A percentile compares a stretch with the other conserved stretches of the same genome.
phyloP scores from a whole-genome alignment of 2,329 filamentous ascomycete genomes.

The Plenodomus lindquistii region DNA sequence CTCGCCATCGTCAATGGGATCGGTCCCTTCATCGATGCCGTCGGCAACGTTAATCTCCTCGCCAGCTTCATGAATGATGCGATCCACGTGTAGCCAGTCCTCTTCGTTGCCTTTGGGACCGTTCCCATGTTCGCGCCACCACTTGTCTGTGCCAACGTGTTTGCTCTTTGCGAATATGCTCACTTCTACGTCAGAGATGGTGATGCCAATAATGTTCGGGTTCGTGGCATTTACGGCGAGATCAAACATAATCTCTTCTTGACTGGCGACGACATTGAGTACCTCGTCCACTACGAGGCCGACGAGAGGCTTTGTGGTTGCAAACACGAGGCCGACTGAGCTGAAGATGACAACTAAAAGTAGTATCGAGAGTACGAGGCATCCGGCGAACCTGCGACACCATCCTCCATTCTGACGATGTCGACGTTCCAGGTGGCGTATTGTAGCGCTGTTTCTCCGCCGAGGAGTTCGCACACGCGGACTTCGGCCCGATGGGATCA shows the following conservation, averaged over 20 bases:
- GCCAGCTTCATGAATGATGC: neutral
- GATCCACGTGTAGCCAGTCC: conserved; percentile 30
- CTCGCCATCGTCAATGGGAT: conserved; percentile 65
- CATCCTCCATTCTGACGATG: conserved; percentile 56
- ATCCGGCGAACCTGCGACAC: conserved; percentile 80
- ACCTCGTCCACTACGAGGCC: conserved; percentile 80
- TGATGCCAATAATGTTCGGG: conserved; percentile 88
- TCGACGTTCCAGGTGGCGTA: conserved; percentile 75
- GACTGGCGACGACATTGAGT: conserved; percentile 86
- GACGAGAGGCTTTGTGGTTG: conserved; percentile 83
- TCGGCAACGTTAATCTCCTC: conserved; percentile 6
- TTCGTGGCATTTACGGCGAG: conserved; percentile 86
- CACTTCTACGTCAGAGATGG: conserved; percentile 82
- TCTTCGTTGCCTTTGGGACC: conserved; percentile 26
- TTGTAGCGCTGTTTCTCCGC: conserved; percentile 58
- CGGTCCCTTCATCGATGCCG: conserved; percentile 58
- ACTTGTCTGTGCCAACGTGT: conserved; percentile 68
- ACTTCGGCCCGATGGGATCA: conserved; percentile 69
- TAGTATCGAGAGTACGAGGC: conserved; percentile 80
- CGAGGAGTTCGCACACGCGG: conserved; percentile 55
- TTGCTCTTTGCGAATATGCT: conserved; percentile 95
- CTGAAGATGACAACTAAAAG: conserved; percentile 81
- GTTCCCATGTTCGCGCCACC: conserved; percentile 46
- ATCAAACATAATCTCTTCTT: conserved; percentile 95
- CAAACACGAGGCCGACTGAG: conserved; percentile 85